These are phyloP conservation scores for Rhodotorula kratochvilovae DNA, from an alignment of 768 basidiomycete genomes.

Conservation along the genomic window DNA sequence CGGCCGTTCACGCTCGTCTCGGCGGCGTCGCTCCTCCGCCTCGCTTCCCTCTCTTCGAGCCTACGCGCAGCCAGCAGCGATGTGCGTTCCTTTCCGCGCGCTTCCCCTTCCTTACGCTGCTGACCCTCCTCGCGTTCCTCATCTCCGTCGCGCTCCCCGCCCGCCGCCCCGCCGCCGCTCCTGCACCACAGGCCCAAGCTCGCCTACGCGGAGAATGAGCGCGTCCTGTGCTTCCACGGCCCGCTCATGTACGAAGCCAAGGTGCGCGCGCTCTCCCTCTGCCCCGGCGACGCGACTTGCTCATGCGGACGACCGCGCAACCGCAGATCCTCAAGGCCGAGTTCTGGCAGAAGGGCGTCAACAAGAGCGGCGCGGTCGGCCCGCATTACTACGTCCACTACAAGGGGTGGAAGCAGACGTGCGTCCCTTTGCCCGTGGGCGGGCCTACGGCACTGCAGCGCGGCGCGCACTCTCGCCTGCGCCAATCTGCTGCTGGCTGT, in stretches of 20 bases:
- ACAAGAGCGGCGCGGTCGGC: conserved; percentile 50
- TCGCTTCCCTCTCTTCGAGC: no score
- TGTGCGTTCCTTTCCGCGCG: not conserved
- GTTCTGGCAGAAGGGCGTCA: conserved; percentile 27
- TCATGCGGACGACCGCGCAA: no score
- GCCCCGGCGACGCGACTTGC: not conserved
- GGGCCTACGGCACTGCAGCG: no score
- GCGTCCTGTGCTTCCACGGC: conserved; percentile 88
- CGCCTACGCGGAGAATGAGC: conserved; percentile 63
- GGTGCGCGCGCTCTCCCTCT: conserved; percentile 44
- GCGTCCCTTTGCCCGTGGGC: conserved; percentile 42
- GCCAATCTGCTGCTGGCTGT: no score
- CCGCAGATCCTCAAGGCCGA: conserved; percentile 36
- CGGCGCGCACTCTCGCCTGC: no score
- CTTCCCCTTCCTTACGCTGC: not conserved
- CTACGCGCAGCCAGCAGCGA: not conserved
- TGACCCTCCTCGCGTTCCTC: not conserved
- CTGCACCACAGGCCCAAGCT: conserved; percentile 27
- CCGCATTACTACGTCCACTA: conserved; percentile 94
- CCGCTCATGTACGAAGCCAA: conserved; percentile 95
- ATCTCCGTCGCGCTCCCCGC: not conserved
- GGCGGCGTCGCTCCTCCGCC: no score
- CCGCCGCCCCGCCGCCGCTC: no score
- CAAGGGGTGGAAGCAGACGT: conserved; percentile 99
- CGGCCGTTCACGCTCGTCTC: no score